Evolutionary conservation across 208 protist species (phyloP), one percentile per base, ranked within the genome.

Genomic region (Crithidia expoeki): DNA sequence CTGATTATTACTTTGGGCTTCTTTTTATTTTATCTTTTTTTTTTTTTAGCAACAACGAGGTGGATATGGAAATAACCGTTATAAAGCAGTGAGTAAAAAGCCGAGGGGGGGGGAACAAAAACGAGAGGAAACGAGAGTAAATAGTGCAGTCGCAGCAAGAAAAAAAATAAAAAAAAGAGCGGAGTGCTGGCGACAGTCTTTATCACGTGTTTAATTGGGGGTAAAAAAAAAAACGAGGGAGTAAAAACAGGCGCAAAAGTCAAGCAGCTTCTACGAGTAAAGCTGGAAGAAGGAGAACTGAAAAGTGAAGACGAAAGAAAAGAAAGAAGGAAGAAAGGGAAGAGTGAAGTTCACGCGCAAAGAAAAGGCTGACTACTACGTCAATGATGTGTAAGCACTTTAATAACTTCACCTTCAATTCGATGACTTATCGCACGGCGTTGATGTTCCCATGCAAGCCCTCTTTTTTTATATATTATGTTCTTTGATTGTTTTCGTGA

Each of bases 291-390:
- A 51, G 16, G 28, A 17, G 10, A 51, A 69, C 12, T 14, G 11
- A 42, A 19, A 36, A 58, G 30, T 27, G n/a, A 61, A 55, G 34
- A 75, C 44, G n/a, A 42, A 55, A 42, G 70, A 68, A 44, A 38
- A 72, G 34, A 61, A 53, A 59, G 55, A 64, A 56, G 65, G 25
- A 51, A 38, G 4, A 27, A 30, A 28, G n/a, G 36, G 33, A 53
- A 25, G 2, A 30, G 11, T 23, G 3, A 28, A 2, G 44, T 40
- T 38, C 36, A 40, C 5, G 12, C 12, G 36, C 21, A 38, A 19
- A 64, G 6, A 6, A 23, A 47, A 47, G 4, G 21, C 44, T n/a
- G n/a, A 67, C 32, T 9, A n/a, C 4, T 56, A 6, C 34, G 44
- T 32, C 23, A 3, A 36, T 1, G 0, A 34, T 57, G 12, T 50